Conservation (phyloP, 805 yeast species). For the Phaffomyces thermotolerans region DNA sequence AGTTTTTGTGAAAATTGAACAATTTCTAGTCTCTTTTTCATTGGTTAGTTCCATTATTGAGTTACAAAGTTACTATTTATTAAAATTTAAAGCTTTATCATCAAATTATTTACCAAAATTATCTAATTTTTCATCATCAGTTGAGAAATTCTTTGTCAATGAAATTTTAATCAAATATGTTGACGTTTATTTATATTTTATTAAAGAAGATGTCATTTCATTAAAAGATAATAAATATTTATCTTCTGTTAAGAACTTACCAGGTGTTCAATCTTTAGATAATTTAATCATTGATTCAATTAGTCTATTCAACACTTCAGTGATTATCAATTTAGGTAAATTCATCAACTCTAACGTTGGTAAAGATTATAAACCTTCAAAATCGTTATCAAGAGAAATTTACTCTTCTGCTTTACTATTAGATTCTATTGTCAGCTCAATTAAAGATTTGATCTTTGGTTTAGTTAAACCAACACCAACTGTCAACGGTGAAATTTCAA, state of each 20-base stretch:
- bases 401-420: neutral
- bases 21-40: neutral
- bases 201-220: slow-evolving; percentile 3
- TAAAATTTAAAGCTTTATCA: neutral
- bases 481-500: too few relatives aligned
- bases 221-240: neutral
- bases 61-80: neutral
- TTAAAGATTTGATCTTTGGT: neutral
- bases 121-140: neutral
- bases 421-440: neutral
- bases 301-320: neutral
- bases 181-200: slow-evolving; percentile 4
- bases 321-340: neutral
- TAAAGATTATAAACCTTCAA: neutral
- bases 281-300: neutral
- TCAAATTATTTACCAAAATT: neutral
- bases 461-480: too few relatives aligned
- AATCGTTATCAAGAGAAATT: neutral
- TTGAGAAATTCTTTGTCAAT: slow-evolving; percentile 3
- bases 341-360: neutral
- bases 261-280: neutral
- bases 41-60: neutral
- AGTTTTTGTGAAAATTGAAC: neutral
- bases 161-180: slow-evolving; percentile 4
- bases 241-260: neutral